Conservation (phyloP, 192 early-diverging fungal species). For the Spizellomyces punctatus region DNA sequence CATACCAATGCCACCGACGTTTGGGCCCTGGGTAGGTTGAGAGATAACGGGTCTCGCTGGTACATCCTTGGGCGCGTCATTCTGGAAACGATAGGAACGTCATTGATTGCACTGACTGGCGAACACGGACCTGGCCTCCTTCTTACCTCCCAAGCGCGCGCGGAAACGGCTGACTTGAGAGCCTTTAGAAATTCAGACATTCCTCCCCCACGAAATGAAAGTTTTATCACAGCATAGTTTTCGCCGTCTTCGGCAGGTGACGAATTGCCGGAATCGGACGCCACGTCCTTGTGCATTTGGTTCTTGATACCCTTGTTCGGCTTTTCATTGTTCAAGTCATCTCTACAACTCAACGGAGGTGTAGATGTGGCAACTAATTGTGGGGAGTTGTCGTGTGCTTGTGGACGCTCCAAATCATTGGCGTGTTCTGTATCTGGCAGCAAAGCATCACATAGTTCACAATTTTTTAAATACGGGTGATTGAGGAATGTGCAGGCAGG, state of each 20-base stretch:
- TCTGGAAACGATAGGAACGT: too few species aligned
- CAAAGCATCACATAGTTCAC: slow-evolving; percentile 83
- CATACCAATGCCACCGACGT: slow-evolving; percentile 54
- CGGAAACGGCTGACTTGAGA: slow-evolving; percentile 64
- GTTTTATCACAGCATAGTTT: slow-evolving; percentile 47
- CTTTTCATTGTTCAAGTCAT: background rate
- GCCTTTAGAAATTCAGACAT: slow-evolving; percentile 57
- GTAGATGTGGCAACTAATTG: too few species aligned
- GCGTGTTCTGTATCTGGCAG: slow-evolving; percentile 36
- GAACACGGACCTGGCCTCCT: too few species aligned
- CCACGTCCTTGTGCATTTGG: too few species aligned
- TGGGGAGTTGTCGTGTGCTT: too few species aligned
- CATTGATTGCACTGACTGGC: too few species aligned
- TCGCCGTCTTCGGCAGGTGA: background rate
- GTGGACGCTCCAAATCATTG: too few species aligned
- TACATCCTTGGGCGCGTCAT: too few species aligned
- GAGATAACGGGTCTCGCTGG: background rate
- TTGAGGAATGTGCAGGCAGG: slow-evolving; percentile 88
- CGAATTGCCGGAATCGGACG: too few species aligned
- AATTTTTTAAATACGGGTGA: slow-evolving; percentile 73
- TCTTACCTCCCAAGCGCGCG: slow-evolving; percentile 62
- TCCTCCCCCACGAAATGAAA: slow-evolving; percentile 83
- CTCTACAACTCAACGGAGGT: background rate
- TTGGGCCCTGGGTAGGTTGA: slow-evolving; percentile 23
- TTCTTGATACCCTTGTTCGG: background rate